Percentiles rank a stretch among this genome's conserved stretches.
phyloP scores from a whole-genome alignment of 495 filamentous ascomycete species.

The Talaromyces trachyspermus region DNA sequence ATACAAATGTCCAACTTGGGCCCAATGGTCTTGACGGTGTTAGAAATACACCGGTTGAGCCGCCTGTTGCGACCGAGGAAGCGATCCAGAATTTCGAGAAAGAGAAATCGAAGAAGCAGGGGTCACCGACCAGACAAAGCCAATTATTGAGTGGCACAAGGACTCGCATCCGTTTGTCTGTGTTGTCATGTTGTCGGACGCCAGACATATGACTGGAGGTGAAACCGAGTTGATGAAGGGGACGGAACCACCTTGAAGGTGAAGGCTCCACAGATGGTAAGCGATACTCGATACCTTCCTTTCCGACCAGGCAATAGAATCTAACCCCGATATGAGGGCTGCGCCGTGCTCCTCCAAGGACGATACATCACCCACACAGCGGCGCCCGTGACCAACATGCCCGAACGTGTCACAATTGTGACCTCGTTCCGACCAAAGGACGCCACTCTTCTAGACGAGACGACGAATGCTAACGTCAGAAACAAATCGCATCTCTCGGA shows the following conservation, averaged over 20 bases:
- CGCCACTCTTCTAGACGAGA: slow-evolving; percentile 52
- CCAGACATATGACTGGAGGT: slow-evolving; percentile 61
- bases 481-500: slow-evolving; percentile 55
- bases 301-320: not conserved
- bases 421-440: slow-evolving; percentile 59
- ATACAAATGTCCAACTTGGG: slow-evolving; percentile 62
- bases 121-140: slow-evolving; percentile 47
- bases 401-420: slow-evolving; percentile 67
- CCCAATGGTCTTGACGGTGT: slow-evolving; percentile 36
- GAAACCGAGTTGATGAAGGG: slow-evolving; percentile 59
- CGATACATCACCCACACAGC: slow-evolving; percentile 67
- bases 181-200: slow-evolving; percentile 69
- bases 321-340: slow-evolving; percentile 40
- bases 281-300: no score
- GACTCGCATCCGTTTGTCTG: slow-evolving; percentile 75
- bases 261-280: slow-evolving; percentile 58
- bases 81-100: no score
- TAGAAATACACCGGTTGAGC: no score
- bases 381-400: slow-evolving; percentile 50
- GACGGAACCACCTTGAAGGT: slow-evolving; percentile 58
- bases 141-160: slow-evolving; percentile 62
- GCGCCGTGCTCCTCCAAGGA: slow-evolving; percentile 61
- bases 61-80: no score
- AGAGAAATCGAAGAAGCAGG: slow-evolving; percentile 27
- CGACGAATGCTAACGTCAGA: slow-evolving; percentile 54